phyloP scores from a whole-genome alignment of 805 yeast genomes.

The Candida sphagnicola region DNA sequence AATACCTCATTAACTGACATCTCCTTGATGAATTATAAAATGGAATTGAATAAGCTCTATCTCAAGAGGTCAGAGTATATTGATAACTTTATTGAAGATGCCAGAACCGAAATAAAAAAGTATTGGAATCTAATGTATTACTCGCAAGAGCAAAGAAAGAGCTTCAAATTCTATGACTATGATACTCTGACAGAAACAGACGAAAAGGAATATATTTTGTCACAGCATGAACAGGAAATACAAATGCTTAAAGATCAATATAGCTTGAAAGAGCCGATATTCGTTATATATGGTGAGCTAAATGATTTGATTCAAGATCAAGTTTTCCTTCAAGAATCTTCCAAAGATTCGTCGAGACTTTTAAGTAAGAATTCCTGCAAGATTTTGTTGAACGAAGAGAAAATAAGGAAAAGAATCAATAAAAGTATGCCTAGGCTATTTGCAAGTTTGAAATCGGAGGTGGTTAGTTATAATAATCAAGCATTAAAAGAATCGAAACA shows the following conservation, averaged over 20 bases:
- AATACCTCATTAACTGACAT: conserved; percentile 46
- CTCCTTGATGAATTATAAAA: conserved; percentile 48
- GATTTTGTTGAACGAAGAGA: conserved; percentile 77
- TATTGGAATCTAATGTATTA: conserved; percentile 64
- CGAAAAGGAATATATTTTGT: conserved; percentile 57
- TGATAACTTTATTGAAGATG: conserved; percentile 61
- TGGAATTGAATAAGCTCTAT: conserved; percentile 55
- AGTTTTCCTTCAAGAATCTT: conserved; percentile 57
- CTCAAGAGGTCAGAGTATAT: conserved; percentile 60
- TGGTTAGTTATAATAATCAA: conserved; percentile 45
- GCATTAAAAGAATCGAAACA: conserved; percentile 15
- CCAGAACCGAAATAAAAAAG: conserved; percentile 54
- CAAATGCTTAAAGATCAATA: conserved; percentile 46
- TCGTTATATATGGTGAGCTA: conserved; percentile 54
- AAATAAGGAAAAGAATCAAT: conserved; percentile 61
- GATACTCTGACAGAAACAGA: conserved; percentile 30
- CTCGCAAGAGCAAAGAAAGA: conserved; percentile 45
- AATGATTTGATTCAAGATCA: conserved; percentile 58
- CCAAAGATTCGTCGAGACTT: conserved; percentile 77
- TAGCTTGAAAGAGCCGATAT: conserved; percentile 49
- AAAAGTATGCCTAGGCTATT: conserved; percentile 66
- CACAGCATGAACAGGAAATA: conserved; percentile 63
- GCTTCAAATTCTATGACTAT: conserved; percentile 41
- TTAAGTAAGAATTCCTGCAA: conserved; percentile 73
- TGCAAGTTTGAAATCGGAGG: conserved; percentile 42